These are phyloP conservation scores for Flaveria brownii DNA, from an alignment of 129 eudicot genomes.

Conservation along the genomic window DNA sequence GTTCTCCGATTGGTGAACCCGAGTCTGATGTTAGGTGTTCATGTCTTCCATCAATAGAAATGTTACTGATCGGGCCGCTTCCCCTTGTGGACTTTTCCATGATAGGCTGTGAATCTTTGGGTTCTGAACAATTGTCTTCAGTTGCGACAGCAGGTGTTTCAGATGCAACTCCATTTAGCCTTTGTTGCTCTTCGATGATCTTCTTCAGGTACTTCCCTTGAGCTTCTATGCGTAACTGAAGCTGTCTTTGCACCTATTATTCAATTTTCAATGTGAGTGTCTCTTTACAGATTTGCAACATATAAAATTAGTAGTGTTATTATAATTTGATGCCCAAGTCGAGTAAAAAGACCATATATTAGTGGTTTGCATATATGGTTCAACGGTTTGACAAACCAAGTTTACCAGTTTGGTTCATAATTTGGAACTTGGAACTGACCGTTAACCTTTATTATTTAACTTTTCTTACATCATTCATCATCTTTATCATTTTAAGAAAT, in stretches of 20 bases:
- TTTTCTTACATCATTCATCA: too few species aligned
- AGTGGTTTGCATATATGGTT: neutral
- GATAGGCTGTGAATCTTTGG: conserved; percentile 34
- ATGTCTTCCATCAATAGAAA: conserved; percentile 46
- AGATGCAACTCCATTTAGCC: conserved; percentile 58
- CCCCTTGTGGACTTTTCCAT: conserved; percentile 36
- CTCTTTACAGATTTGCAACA: neutral
- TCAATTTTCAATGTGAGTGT: neutral
- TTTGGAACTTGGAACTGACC: too few species aligned
- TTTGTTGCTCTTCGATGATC: conserved; percentile 81
- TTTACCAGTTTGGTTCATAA: too few species aligned
- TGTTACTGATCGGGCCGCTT: conserved; percentile 29
- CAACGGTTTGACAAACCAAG: too few species aligned
- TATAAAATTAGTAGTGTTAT: neutral
- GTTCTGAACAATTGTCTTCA: conserved; percentile 34
- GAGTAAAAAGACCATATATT: conserved; percentile 9
- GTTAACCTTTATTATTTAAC: too few species aligned
- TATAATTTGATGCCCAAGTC: neutral
- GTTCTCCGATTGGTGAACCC: conserved; percentile 33
- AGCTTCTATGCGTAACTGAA: conserved; percentile 81
- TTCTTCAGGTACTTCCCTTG: conserved; percentile 85
- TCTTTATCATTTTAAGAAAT: too few species aligned
- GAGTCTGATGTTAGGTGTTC: conserved; percentile 74
- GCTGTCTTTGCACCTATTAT: conserved; percentile 73
- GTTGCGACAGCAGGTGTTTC: conserved; percentile 33